These are phyloP conservation scores for Venturia asperata DNA, from an alignment of 2,329 filamentous ascomycete species.

Conservation along the genomic window DNA sequence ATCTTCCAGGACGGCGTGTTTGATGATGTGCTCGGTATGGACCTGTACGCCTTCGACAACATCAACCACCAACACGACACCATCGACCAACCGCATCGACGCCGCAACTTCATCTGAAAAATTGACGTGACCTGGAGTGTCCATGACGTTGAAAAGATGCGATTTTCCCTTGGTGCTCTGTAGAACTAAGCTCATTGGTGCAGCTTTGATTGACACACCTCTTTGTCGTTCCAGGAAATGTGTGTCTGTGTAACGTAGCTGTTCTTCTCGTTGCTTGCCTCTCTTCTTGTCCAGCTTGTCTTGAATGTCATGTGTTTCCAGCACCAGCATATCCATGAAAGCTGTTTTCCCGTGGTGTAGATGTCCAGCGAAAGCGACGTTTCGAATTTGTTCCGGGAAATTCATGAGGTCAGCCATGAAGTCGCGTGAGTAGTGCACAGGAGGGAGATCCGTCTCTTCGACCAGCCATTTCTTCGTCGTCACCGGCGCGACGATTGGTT, in stretches of 20 bases:
- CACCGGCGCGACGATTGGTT: slow-evolving; percentile 89
- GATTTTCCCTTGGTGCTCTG: slow-evolving; percentile 88
- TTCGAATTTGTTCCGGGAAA: slow-evolving; percentile 88
- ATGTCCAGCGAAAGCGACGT: slow-evolving; percentile 86
- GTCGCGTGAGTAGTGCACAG: slow-evolving; percentile 76
- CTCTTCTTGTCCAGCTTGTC: slow-evolving; percentile 72
- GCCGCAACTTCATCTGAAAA: slow-evolving; percentile 96
- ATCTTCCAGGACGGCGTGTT: slow-evolving; percentile 84
- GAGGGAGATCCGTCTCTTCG: slow-evolving; percentile 83
- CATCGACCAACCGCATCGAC: slow-evolving; percentile 78
- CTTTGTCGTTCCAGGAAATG: slow-evolving; percentile 83
- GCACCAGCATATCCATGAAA: slow-evolving; percentile 95
- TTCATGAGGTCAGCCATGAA: slow-evolving; percentile 97
- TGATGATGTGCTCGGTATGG: slow-evolving; percentile 95
- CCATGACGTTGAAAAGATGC: slow-evolving; percentile 87
- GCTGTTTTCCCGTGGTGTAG: slow-evolving; percentile 97
- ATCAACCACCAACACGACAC: slow-evolving; percentile 87
- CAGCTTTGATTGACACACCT: slow-evolving; percentile 83
- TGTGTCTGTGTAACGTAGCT: slow-evolving; percentile 89
- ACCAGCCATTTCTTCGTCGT: slow-evolving; percentile 95
- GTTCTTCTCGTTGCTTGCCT: slow-evolving; percentile 77
- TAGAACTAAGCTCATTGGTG: slow-evolving; percentile 89
- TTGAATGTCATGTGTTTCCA: slow-evolving; percentile 85
- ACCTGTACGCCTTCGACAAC: slow-evolving; percentile 98
- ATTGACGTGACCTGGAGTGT: slow-evolving; percentile 96